phyloP scores from a whole-genome alignment of 495 filamentous ascomycete genomes.

The Astrocystis sublimbata region DNA sequence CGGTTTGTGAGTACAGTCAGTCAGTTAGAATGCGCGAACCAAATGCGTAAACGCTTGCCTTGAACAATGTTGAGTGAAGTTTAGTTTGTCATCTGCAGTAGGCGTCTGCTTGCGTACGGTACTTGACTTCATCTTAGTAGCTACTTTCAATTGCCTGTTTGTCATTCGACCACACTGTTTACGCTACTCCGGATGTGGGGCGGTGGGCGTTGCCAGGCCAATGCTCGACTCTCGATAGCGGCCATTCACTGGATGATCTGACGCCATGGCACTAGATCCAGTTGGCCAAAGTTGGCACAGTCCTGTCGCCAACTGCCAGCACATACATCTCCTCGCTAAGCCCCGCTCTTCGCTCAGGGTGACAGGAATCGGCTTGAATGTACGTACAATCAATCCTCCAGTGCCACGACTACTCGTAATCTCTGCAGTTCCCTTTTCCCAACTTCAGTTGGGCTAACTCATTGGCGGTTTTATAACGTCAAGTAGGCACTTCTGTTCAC shows the following conservation, averaged over 20 bases:
- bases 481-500: not conserved
- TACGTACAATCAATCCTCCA: too few relatives aligned
- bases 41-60: too few relatives aligned
- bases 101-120: too few relatives aligned
- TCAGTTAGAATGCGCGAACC: too few relatives aligned
- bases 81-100: too few relatives aligned
- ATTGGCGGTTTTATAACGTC: not conserved
- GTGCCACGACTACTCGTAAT: not conserved
- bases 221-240: constrained; percentile 11
- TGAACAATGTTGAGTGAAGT: not conserved
- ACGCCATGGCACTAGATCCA: too few relatives aligned
- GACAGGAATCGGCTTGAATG: too few relatives aligned
- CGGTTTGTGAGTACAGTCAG: not conserved
- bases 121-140: too few relatives aligned
- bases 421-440: not conserved
- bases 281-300: not conserved
- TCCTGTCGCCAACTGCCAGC: constrained; percentile 2
- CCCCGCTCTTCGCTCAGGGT: not conserved
- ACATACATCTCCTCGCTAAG: not conserved
- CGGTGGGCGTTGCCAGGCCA: constrained; percentile 31
- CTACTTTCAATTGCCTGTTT: too few relatives aligned
- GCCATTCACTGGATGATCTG: not conserved
- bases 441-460: too few relatives aligned
- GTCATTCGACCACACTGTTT: too few relatives aligned
- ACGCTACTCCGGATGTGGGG: constrained; percentile 21